These are phyloP conservation scores for Clavispora fructus DNA, from an alignment of 805 yeast species.

Conservation along the genomic window DNA sequence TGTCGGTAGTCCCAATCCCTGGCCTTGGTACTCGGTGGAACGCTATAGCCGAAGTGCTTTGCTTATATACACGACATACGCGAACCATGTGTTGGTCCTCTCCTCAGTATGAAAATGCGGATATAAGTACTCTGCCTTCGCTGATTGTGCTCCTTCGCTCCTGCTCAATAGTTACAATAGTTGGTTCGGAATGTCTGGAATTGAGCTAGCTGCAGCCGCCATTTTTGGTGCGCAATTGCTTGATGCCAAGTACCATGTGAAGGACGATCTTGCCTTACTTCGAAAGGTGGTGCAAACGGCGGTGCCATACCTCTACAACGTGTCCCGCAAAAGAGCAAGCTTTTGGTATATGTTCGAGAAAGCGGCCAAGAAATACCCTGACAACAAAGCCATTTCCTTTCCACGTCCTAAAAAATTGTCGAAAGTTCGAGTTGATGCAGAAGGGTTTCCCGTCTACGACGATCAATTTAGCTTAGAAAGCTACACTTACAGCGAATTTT, in stretches of 20 bases:
- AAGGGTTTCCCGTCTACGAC: conserved; percentile 42
- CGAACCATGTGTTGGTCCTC: not conserved
- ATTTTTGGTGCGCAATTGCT: conserved; percentile 40
- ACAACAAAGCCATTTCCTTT: conserved; percentile 58
- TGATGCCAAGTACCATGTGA: conserved; percentile 41
- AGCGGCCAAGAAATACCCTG: conserved; percentile 44
- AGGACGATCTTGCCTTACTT: conserved; percentile 51
- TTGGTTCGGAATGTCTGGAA: conserved; percentile 22
- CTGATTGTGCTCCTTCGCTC: not conserved
- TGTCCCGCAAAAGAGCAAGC: conserved; percentile 42
- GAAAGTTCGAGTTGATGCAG: conserved; percentile 31
- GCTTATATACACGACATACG: not conserved
- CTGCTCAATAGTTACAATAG: no score
- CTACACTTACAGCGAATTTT: conserved; percentile 65
- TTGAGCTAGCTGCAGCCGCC: conserved; percentile 40
- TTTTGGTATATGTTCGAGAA: conserved; percentile 68
- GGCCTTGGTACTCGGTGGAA: no score
- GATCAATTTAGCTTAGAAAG: conserved; percentile 55
- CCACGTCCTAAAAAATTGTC: conserved; percentile 45
- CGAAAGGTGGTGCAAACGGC: conserved; percentile 40
- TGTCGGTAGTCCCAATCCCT: no score
- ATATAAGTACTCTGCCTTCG: not conserved
- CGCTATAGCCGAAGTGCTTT: not conserved
- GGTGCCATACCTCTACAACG: conserved; percentile 35
- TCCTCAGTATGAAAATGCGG: not conserved